These are phyloP conservation scores for Drosera spatulata DNA, from an alignment of 179 eudicot species.

Conservation along the genomic window DNA sequence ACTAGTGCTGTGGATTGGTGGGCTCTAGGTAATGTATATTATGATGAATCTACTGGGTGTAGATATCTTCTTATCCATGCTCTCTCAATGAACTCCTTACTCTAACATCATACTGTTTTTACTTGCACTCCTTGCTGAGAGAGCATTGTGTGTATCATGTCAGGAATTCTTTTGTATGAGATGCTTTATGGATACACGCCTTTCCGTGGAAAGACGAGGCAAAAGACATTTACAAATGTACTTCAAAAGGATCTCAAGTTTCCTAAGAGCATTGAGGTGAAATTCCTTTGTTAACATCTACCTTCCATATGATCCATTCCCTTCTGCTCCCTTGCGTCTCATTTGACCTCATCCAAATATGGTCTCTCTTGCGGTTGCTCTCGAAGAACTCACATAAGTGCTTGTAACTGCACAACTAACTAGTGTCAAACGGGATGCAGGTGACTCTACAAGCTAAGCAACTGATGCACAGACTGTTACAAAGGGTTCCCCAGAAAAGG, in stretches of 20 bases:
- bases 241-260: constrained; percentile 77
- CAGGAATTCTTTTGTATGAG: constrained; percentile 86
- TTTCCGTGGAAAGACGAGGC: constrained; percentile 96
- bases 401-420: too few relatives aligned
- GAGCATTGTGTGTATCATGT: not conserved
- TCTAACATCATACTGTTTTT: too few relatives aligned
- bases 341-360: too few relatives aligned
- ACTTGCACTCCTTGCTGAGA: too few relatives aligned
- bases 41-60: too few relatives aligned
- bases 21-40: constrained; percentile 72
- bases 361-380: too few relatives aligned
- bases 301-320: not conserved
- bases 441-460: constrained; percentile 77
- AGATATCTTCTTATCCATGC: too few relatives aligned
- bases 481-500: constrained; percentile 78
- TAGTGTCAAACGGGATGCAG: constrained; percentile 23
- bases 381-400: too few relatives aligned
- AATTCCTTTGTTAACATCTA: not conserved
- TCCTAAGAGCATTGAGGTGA: constrained; percentile 61
- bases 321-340: too few relatives aligned
- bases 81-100: too few relatives aligned
- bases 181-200: constrained; percentile 96
- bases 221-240: constrained; percentile 79
- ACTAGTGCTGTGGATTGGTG: constrained; percentile 99
- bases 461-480: constrained; percentile 67